phyloP scores from a whole-genome alignment of 148 eudicot genomes.

The Heliosperma pusillum region DNA sequence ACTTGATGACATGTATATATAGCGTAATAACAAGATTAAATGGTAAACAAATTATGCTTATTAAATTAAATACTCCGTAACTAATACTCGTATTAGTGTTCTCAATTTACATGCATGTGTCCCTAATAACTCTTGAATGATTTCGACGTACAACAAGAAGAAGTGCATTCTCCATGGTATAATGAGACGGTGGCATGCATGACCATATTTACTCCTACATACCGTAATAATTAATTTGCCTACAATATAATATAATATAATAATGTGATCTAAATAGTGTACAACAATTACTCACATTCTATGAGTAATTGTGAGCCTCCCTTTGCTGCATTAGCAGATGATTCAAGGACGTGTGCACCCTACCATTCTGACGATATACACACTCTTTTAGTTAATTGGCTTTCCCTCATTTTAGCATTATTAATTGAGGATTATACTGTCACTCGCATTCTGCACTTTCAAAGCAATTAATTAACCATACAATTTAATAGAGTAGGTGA shows the following conservation, averaged over 20 bases:
- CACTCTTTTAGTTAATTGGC: not conserved
- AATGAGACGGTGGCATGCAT: not conserved
- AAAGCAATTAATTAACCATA: too few relatives aligned
- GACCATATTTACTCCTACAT: not conserved
- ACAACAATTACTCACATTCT: not conserved
- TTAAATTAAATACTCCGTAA: too few relatives aligned
- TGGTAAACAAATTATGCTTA: too few relatives aligned
- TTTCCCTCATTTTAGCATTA: not conserved
- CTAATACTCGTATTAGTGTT: too few relatives aligned
- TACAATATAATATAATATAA: not conserved
- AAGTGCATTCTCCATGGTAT: not conserved
- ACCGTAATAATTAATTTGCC: not conserved
- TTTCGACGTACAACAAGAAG: not conserved
- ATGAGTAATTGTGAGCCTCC: not conserved
- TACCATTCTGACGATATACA: not conserved
- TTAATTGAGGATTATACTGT: too few relatives aligned
- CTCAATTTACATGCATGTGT: not conserved
- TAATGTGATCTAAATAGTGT: too few relatives aligned
- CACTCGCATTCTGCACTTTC: too few relatives aligned
- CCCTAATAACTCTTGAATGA: not conserved
- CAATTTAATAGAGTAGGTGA: too few relatives aligned
- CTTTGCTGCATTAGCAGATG: slow-evolving; percentile 3
- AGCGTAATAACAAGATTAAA: too few relatives aligned
- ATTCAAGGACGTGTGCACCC: not conserved
- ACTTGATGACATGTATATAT: too few relatives aligned